phyloP scores from a whole-genome alignment of 306 rosid genomes.

The Sicyos baderoa region DNA sequence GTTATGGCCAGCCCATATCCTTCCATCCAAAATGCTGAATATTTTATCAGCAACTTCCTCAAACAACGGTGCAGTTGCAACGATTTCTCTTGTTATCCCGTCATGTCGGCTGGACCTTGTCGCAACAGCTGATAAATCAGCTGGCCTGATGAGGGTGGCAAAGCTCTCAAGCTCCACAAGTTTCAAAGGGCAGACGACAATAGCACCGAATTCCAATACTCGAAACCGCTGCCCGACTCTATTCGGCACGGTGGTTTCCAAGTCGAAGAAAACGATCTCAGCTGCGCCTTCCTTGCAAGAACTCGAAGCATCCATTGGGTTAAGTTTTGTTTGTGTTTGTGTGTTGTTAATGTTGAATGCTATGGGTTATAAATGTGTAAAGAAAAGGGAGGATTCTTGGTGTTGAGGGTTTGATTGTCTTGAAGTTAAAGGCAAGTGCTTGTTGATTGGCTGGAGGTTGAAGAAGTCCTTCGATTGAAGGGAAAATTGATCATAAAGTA shows the following conservation, averaged over 20 bases:
- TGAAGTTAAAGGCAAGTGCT: slow-evolving; percentile 46
- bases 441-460: slow-evolving; percentile 20
- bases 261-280: slow-evolving; percentile 83
- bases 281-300: slow-evolving; percentile 35
- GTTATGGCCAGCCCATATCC: slow-evolving; percentile 94
- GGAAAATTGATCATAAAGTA: slow-evolving; percentile 21
- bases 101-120: slow-evolving; percentile 50
- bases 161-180: slow-evolving; percentile 72
- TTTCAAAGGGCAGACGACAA: slow-evolving; percentile 57
- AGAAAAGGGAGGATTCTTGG: slow-evolving; percentile 33
- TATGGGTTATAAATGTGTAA: slow-evolving; percentile 20
- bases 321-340: no score
- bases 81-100: slow-evolving; percentile 65
- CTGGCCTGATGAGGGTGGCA: slow-evolving; percentile 58
- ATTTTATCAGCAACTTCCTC: slow-evolving; percentile 74
- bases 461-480: slow-evolving; percentile 33
- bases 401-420: slow-evolving; percentile 47
- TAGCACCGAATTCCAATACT: slow-evolving; percentile 85
- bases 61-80: slow-evolving; percentile 62
- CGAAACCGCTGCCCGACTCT: slow-evolving; percentile 53
- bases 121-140: slow-evolving; percentile 48
- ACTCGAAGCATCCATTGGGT: slow-evolving; percentile 42
- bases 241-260: slow-evolving; percentile 83
- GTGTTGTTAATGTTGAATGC: no score
- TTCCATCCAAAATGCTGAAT: slow-evolving; percentile 60